Evolutionary conservation across 805 yeast genomes (phyloP).

Genomic region (Yamadazyma ubonensis): DNA sequence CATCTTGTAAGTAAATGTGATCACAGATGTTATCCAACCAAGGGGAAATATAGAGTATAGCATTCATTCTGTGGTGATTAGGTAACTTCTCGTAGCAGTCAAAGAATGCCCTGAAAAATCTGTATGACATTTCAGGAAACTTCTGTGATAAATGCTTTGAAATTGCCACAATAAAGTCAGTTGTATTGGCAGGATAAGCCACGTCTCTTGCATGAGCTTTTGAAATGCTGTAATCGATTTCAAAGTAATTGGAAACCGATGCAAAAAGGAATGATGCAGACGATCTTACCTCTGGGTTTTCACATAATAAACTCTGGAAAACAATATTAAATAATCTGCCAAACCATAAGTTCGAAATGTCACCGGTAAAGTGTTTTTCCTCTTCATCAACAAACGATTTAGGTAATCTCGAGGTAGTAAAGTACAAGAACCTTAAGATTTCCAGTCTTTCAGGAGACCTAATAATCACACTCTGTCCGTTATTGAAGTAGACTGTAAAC

Average conservation of each 20-base stretch:
- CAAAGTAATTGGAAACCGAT: constrained; percentile 58
- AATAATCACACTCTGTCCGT: constrained; percentile 27
- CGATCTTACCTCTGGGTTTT: constrained; percentile 56
- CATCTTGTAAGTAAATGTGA: constrained; percentile 53
- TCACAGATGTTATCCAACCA: constrained; percentile 71
- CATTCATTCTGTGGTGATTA: constrained; percentile 35
- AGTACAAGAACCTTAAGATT: constrained; percentile 68
- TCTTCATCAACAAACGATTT: constrained; percentile 27
- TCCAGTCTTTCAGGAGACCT: constrained; percentile 46
- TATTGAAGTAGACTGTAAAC: constrained; percentile 33
- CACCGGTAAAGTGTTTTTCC: constrained; percentile 18
- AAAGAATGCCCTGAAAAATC: constrained; percentile 54
- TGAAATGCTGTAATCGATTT: constrained; percentile 57
- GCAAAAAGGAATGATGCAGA: constrained; percentile 64
- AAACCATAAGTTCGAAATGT: constrained; percentile 36
- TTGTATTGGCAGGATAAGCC: constrained; percentile 66
- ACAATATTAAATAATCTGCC: constrained; percentile 64
- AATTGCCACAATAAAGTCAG: constrained; percentile 56
- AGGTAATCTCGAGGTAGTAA: constrained; percentile 56
- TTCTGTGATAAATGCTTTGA: constrained; percentile 55
- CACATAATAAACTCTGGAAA: constrained; percentile 65
- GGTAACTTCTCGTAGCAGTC: constrained; percentile 42
- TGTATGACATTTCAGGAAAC: constrained; percentile 59
- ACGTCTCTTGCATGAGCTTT: constrained; percentile 56
- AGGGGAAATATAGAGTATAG: constrained; percentile 58